Conservation (phyloP, 2,329 filamentous ascomycete species). For the Penicillium digitatum region DNA sequence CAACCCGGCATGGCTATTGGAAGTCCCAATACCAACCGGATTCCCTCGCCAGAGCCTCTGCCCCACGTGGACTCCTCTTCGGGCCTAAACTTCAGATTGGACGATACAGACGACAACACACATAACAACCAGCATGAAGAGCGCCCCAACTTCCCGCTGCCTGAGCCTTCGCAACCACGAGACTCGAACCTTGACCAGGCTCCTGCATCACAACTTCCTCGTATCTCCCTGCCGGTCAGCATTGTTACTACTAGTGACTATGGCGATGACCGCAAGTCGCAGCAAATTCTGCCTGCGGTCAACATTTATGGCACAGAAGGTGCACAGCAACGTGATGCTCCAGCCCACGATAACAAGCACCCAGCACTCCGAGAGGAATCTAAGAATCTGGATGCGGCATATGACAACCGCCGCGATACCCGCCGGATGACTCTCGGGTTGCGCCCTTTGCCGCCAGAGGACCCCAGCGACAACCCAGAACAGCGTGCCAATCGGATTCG, state of each 20-base stretch:
- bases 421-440: constrained; percentile 59
- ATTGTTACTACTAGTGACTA: constrained; percentile 54
- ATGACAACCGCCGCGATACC: constrained; percentile 39
- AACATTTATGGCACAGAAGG: constrained; percentile 29
- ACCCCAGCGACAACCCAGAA: constrained; percentile 85
- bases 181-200: constrained; percentile 15
- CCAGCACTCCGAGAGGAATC: constrained; percentile 26
- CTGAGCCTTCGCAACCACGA: constrained; percentile 15
- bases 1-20: constrained; percentile 15
- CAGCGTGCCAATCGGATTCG: constrained; percentile 92
- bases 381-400: constrained; percentile 19
- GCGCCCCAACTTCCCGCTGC: constrained; percentile 22
- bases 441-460: constrained; percentile 82
- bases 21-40: constrained; percentile 9
- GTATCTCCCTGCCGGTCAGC: constrained; percentile 42
- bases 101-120: constrained; percentile 1
- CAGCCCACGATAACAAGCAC: constrained; percentile 15
- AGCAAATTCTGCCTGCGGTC: constrained; percentile 41
- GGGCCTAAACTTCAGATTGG: constrained; percentile 21
- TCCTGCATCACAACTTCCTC: constrained; percentile 26
- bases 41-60: constrained; percentile 11
- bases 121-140: constrained; percentile 8
- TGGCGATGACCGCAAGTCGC: constrained; percentile 52
- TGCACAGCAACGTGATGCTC: constrained; percentile 14
- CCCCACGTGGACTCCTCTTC: constrained; percentile 12